phyloP scores from a whole-genome alignment of 805 yeast genomes.

The Pichia eremophila region DNA sequence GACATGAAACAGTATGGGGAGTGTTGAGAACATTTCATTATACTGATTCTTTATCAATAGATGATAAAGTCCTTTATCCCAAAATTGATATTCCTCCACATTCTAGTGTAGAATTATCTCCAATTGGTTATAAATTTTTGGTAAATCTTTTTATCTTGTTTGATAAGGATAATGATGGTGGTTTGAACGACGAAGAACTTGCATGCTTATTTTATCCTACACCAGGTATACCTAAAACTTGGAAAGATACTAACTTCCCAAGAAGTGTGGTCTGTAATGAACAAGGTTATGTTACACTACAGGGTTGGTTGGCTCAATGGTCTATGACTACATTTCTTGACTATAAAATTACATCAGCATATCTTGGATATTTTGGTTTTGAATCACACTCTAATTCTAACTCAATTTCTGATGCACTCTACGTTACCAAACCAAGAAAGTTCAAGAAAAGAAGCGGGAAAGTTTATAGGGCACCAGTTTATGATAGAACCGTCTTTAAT shows the following conservation, averaged over 20 bases:
- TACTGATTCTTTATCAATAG: slow-evolving; percentile 82
- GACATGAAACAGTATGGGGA: slow-evolving; percentile 98
- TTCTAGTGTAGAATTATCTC: slow-evolving; percentile 84
- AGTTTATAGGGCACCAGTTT: slow-evolving; percentile 53
- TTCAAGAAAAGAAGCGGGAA: slow-evolving; percentile 58
- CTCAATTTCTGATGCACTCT: slow-evolving; percentile 41
- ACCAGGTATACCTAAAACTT: slow-evolving; percentile 82
- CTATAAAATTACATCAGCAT: slow-evolving; percentile 74
- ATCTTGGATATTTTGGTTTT: slow-evolving; percentile 84
- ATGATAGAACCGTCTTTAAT: slow-evolving; percentile 85
- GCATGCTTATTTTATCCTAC: slow-evolving; percentile 70
- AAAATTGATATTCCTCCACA: slow-evolving; percentile 61
- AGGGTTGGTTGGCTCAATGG: slow-evolving; percentile 99
- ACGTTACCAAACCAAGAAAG: slow-evolving; percentile 75
- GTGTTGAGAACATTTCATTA: slow-evolving; percentile 80
- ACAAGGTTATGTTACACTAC: slow-evolving; percentile 80
- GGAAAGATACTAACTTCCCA: slow-evolving; percentile 86
- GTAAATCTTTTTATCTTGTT: slow-evolving; percentile 83
- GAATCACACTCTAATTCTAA: slow-evolving; percentile 32
- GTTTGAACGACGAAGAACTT: slow-evolving; percentile 69
- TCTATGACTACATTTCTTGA: slow-evolving; percentile 89
- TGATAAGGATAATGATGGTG: slow-evolving; percentile 96
- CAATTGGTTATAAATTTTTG: slow-evolving; percentile 82
- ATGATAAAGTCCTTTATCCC: slow-evolving; percentile 74
- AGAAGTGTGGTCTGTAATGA: slow-evolving; percentile 82